phyloP scores from a whole-genome alignment of 2,329 filamentous ascomycete species.

The Pseudogymnoascus sp. region DNA sequence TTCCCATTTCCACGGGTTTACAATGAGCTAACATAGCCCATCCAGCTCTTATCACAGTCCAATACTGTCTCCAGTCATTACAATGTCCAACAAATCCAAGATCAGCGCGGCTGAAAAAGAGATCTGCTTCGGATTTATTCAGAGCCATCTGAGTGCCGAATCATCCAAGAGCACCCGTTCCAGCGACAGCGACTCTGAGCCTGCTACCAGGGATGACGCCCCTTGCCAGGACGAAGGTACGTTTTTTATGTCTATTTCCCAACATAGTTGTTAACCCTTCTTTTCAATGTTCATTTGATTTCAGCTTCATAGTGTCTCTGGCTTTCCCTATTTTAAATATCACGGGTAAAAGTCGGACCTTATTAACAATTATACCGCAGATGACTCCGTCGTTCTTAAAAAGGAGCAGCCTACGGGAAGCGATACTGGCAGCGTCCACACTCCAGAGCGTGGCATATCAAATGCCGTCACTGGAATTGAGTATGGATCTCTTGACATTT shows the following conservation, averaged over 20 bases:
- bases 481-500: background rate
- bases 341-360: background rate
- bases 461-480: background rate
- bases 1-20: background rate
- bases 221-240: background rate
- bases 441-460: background rate
- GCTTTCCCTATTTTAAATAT: background rate
- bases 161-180: background rate
- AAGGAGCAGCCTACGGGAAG: background rate
- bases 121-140: constrained; percentile 7
- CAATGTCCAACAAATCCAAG: constrained; percentile 6
- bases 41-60: background rate
- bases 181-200: background rate
- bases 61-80: background rate
- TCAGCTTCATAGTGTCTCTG: background rate
- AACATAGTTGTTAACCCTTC: background rate
- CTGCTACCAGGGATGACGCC: background rate
- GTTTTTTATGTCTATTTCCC: background rate
- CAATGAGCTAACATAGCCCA: background rate
- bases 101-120: constrained; percentile 1
- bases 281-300: background rate
- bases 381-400: background rate
- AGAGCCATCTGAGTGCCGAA: background rate
- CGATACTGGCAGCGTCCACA: background rate
- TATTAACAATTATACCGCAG: background rate